Evolutionary conservation across 805 yeast species (phyloP), one percentile per base, ranked within the genome.

Genomic region (Jamesozyma hellenica): DNA sequence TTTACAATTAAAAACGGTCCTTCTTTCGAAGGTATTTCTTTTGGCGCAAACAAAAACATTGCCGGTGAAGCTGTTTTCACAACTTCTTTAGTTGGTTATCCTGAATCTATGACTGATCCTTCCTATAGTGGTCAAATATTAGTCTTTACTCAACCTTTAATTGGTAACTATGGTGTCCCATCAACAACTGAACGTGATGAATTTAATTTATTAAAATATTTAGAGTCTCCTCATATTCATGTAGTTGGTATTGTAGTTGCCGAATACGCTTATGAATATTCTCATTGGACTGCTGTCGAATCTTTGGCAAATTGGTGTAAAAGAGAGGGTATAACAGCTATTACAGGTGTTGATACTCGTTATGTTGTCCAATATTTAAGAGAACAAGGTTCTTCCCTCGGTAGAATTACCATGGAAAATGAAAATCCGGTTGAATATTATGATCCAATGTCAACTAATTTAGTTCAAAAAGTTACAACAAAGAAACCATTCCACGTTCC

Each of bases 211-310:
- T 74, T 90, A 58, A 86, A 84, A 63, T 85, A 85, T 65, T 81
- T 92, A 66, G 99, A 92, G 68, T 76, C 88, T 42, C 92, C 96
- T 4, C 75, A 74, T 51, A 79, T 85, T 41, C 97, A 92, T 66
- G 88, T 96, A 65, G 79, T 83, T 45, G 99, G 97, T 52, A 86
- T 92, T 43, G 95, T 92, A 36, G 98, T 92, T 21, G 83, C 95
- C 32, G 96, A 92, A 58, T 95, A 77, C 40, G 97, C 98, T 17
- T 74, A 88, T 72, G 75, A 87, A 60, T 86, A 90, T 65, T 85
- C 96, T n/a, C 99, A 92, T 63, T 92, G 98, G 98, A 88, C 97
- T 28, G 99, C 99, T 3, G 95, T 92, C 27, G 97, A 92, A 68
- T 81, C 94, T 15, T 72, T 92, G 42, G 82, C 85, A 44, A 84